These are phyloP conservation scores for Cynanchum wilfordii DNA, from an alignment of 257 asterid genomes.

Conservation along the genomic window DNA sequence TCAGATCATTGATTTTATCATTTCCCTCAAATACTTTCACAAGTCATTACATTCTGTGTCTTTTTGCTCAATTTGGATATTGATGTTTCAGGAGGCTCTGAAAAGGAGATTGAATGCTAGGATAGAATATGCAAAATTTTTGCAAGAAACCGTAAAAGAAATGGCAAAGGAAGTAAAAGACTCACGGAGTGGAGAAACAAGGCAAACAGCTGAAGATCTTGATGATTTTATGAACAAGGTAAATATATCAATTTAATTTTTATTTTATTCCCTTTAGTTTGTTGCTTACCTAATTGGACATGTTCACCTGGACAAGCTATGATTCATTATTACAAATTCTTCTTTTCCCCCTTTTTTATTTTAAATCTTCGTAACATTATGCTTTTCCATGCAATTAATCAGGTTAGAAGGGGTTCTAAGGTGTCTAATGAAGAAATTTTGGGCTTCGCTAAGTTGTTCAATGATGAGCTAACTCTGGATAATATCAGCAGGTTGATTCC, in stretches of 20 bases:
- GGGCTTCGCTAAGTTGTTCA: slow-evolving; percentile 86
- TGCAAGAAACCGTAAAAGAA: slow-evolving; percentile 80
- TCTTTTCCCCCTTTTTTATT: not conserved
- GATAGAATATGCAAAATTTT: slow-evolving; percentile 87
- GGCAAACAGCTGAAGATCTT: slow-evolving; percentile 89
- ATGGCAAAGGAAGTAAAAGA: slow-evolving; percentile 90
- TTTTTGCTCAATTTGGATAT: not conserved
- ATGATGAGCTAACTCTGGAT: slow-evolving; percentile 89
- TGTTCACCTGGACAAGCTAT: not conserved
- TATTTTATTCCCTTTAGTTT: slow-evolving; percentile 37
- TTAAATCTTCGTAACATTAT: not conserved
- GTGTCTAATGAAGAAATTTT: slow-evolving; percentile 84
- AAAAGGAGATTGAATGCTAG: slow-evolving; percentile 74
- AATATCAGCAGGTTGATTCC: slow-evolving; percentile 74
- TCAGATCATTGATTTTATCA: not conserved
- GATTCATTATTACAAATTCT: not conserved
- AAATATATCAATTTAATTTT: not conserved
- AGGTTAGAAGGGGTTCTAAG: slow-evolving; percentile 80
- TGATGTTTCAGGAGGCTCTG: slow-evolving; percentile 59
- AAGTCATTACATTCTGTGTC: not conserved
- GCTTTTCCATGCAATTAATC: slow-evolving; percentile 13
- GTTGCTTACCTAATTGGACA: slow-evolving; percentile 23
- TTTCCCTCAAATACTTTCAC: not conserved
- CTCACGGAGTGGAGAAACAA: slow-evolving; percentile 73
- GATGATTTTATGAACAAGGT: slow-evolving; percentile 76